Evolutionary conservation across 2,329 filamentous ascomycete species (phyloP).

Genomic region (Monilinia laxa): DNA sequence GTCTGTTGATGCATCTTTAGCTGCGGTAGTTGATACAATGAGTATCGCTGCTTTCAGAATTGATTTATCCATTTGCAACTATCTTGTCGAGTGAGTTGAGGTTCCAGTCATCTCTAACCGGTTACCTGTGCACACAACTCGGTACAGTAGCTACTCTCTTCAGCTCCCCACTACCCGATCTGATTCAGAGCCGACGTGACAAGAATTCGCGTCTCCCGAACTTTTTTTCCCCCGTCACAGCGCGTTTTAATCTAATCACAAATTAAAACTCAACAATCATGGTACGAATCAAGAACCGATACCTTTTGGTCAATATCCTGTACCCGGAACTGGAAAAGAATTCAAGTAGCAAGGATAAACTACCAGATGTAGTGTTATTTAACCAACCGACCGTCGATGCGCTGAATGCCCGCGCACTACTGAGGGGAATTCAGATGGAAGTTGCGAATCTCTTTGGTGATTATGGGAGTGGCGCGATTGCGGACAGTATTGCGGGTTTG

Average conservation of each 20-base stretch:
- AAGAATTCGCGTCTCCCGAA: conserved; percentile 23
- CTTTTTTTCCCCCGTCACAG: conserved; percentile 13
- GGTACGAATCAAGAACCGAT: conserved; percentile 96
- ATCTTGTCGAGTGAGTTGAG: neutral
- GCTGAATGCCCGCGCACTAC: conserved; percentile 64
- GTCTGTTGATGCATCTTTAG: conserved; percentile 75
- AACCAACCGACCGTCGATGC: conserved; percentile 75
- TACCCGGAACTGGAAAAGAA: conserved; percentile 60
- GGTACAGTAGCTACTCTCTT: neutral
- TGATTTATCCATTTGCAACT: conserved; percentile 42
- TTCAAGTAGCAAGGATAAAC: conserved; percentile 40
- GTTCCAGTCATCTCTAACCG: neutral
- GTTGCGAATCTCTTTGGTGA: conserved; percentile 80
- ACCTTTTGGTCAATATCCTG: conserved; percentile 90
- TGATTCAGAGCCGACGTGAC: conserved; percentile 7
- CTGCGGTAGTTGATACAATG: conserved; percentile 87
- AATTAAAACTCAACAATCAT: conserved; percentile 49
- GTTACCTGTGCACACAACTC: too few relatives aligned
- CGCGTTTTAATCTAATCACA: conserved; percentile 12
- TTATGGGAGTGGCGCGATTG: conserved; percentile 75
- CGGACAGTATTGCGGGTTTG: conserved; percentile 66
- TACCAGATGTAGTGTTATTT: conserved; percentile 66
- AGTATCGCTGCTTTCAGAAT: conserved; percentile 73
- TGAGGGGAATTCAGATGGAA: conserved; percentile 68
- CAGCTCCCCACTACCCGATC: conserved; percentile 15